Percentiles rank a stretch among this genome's conserved stretches.
phyloP scores from a whole-genome alignment of 805 yeast genomes.

The Ogataea pini region DNA sequence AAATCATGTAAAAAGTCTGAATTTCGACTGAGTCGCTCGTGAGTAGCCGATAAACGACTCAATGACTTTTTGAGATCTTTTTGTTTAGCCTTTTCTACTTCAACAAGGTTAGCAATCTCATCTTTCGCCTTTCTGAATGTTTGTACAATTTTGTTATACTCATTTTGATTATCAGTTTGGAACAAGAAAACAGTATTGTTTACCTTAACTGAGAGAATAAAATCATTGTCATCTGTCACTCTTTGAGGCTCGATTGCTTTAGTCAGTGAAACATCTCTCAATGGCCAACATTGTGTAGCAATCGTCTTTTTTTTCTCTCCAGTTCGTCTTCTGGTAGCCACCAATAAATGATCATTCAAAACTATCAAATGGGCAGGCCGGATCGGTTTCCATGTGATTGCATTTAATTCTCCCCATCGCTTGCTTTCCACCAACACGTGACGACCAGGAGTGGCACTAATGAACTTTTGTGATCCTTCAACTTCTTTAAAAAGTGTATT shows the following conservation, averaged over 20 bases:
- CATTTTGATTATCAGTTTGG: conserved; percentile 61
- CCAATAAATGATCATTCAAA: conserved; percentile 71
- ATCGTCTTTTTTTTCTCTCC: conserved; percentile 40
- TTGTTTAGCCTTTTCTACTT: conserved; percentile 47
- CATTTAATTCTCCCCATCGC: conserved; percentile 83
- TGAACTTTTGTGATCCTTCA: conserved; percentile 84
- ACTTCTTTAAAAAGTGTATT: conserved; percentile 73
- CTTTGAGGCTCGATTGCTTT: conserved; percentile 33
- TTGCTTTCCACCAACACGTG: conserved; percentile 79
- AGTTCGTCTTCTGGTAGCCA: conserved; percentile 63
- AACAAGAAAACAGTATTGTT: conserved; percentile 46
- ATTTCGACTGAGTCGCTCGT: conserved; percentile 29
- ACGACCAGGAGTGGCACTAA: conserved; percentile 75
- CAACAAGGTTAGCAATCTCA: conserved; percentile 57
- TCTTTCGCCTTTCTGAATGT: conserved; percentile 62
- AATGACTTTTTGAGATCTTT: conserved; percentile 46
- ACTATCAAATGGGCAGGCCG: conserved; percentile 75
- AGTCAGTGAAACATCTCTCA: conserved; percentile 55
- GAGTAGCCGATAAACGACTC: conserved; percentile 38
- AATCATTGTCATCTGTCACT: conserved; percentile 14
- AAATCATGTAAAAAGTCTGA: conserved; percentile 54
- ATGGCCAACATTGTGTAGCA: conserved; percentile 79
- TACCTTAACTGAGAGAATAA: conserved; percentile 21
- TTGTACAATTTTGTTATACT: conserved; percentile 52
- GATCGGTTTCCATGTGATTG: conserved; percentile 79